phyloP scores from a whole-genome alignment of 306 rosid species.

The Crotalaria pallida region DNA sequence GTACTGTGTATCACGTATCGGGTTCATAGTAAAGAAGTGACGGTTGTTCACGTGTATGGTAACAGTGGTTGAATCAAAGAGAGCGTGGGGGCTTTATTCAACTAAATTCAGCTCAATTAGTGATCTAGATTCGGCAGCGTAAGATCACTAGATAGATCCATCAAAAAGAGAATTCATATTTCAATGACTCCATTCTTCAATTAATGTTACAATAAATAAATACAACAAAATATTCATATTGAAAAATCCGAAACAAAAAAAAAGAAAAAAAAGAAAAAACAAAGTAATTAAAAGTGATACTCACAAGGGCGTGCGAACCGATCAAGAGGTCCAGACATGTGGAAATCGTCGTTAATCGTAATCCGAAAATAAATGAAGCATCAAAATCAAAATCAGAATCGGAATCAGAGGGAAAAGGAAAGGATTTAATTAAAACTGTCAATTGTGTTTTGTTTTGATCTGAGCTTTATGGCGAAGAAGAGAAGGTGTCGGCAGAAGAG shows the following conservation, averaged over 20 bases:
- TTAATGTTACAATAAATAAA: background rate
- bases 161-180: background rate
- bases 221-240: background rate
- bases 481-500: slow-evolving; percentile 32
- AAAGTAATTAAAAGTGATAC: slow-evolving; percentile 13
- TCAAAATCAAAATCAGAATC: background rate
- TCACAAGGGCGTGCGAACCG: slow-evolving; percentile 86
- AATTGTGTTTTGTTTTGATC: background rate
- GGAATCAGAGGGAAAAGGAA: background rate
- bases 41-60: too few species aligned
- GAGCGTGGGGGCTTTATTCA: background rate
- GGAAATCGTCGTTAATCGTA: background rate
- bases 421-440: background rate
- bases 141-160: slow-evolving; percentile 8
- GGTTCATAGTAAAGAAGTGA: too few species aligned
- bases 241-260: background rate
- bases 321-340: slow-evolving; percentile 85
- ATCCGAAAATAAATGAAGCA: slow-evolving; percentile 10
- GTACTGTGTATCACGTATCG: too few species aligned
- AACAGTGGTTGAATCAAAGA: background rate
- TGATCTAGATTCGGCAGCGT: background rate
- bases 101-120: slow-evolving; percentile 17
- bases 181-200: background rate
- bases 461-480: background rate
- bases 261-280: too few species aligned